Percentiles rank a stretch among this genome's conserved stretches.
These are phyloP conservation scores for Pyrus betulifolia DNA, from an alignment of 306 rosid species.

Conservation along the genomic window DNA sequence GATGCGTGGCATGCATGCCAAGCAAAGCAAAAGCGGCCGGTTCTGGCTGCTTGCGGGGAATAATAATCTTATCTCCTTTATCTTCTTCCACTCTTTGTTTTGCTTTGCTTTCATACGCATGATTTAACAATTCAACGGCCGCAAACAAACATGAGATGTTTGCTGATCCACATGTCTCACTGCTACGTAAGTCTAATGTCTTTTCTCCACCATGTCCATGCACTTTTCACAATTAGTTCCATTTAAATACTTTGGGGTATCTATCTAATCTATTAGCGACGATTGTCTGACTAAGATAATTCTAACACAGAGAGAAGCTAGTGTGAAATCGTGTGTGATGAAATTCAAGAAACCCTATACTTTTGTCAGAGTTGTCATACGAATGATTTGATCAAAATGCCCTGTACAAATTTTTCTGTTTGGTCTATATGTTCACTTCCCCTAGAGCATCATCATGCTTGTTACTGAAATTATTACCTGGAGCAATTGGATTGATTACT, in stretches of 20 bases:
- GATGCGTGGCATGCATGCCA: conserved; percentile 19
- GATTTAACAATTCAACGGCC: background rate
- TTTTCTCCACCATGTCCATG: background rate
- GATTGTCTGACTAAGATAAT: too few relatives aligned
- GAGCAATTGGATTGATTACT: background rate
- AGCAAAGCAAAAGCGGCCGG: background rate
- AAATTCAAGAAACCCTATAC: too few relatives aligned
- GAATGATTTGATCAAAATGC: too few relatives aligned
- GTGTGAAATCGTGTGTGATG: background rate
- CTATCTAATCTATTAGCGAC: background rate
- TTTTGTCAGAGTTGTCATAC: too few relatives aligned
- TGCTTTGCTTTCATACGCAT: too few relatives aligned
- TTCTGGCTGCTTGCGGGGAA: too few relatives aligned
- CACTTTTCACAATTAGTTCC: background rate
- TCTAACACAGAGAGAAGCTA: too few relatives aligned
- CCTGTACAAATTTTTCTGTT: too few relatives aligned
- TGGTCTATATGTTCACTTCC: background rate
- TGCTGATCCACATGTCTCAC: background rate
- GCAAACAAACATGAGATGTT: background rate
- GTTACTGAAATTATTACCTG: background rate
- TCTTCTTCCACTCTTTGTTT: background rate
- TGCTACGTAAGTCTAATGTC: background rate
- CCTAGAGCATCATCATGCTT: background rate
- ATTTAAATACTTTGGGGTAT: too few relatives aligned
- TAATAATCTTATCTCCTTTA: background rate